These are phyloP conservation scores for Tuber calosporum DNA, from an alignment of 495 filamentous ascomycete genomes.

Conservation along the genomic window DNA sequence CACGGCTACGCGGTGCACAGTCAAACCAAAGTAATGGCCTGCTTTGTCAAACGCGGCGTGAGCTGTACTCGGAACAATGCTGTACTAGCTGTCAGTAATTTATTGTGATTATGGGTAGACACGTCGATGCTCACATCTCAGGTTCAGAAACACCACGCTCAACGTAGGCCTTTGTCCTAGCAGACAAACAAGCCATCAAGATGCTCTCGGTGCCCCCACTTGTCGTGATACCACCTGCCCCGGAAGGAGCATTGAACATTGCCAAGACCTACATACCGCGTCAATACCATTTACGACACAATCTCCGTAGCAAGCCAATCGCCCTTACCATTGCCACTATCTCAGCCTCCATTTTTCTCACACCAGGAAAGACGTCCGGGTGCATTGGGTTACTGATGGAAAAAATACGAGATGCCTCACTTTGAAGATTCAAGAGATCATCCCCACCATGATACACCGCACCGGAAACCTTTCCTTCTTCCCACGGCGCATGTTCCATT, in stretches of 20 bases:
- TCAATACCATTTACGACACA: background rate
- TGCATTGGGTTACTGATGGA: conserved; percentile 98
- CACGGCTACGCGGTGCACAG: conserved; percentile 80
- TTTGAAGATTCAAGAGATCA: conserved; percentile 73
- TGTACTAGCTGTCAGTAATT: conserved; percentile 43
- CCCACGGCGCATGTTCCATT: conserved; percentile 94
- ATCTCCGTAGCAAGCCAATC: background rate
- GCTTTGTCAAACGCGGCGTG: conserved; percentile 97
- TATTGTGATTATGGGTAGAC: background rate
- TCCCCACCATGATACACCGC: conserved; percentile 95
- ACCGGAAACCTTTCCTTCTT: conserved; percentile 88
- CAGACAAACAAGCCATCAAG: conserved; percentile 82
- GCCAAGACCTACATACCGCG: conserved; percentile 54
- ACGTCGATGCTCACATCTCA: conserved; percentile 63
- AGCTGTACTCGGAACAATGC: conserved; percentile 88
- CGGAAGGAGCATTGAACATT: conserved; percentile 82
- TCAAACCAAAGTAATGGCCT: conserved; percentile 89
- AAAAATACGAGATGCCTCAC: conserved; percentile 85
- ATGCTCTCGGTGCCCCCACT: conserved; percentile 94
- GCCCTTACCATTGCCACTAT: conserved; percentile 78
- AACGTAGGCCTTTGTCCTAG: conserved; percentile 74
- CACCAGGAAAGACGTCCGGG: conserved; percentile 95
- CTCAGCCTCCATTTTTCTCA: conserved; percentile 99
- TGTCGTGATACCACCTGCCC: conserved; percentile 80
- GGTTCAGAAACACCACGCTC: conserved; percentile 87